Evolutionary conservation across 2,329 filamentous ascomycete genomes (phyloP).

Genomic region (Verticillium isaacii): DNA sequence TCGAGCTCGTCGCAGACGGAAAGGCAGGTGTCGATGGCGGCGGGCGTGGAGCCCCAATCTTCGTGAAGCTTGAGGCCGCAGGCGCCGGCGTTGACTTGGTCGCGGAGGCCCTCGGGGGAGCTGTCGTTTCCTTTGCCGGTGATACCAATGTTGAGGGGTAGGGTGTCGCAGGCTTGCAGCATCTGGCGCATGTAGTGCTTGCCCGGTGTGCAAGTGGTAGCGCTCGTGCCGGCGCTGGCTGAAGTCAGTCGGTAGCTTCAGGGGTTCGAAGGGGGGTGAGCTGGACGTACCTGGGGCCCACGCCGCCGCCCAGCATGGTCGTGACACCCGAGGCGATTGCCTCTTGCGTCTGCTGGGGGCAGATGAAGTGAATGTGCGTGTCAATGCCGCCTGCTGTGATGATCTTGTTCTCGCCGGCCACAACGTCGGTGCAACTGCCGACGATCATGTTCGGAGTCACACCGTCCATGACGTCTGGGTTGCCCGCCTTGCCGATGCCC

Average conservation of each 20-base stretch:
- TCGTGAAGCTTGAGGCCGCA: slow-evolving; percentile 93
- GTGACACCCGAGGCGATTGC: slow-evolving; percentile 82
- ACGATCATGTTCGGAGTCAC: slow-evolving; percentile 75
- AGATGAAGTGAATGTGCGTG: slow-evolving; percentile 91
- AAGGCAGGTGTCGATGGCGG: slow-evolving; percentile 85
- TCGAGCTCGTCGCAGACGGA: slow-evolving; percentile 85
- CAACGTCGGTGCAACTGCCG: slow-evolving; percentile 84
- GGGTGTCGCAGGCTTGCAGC: slow-evolving; percentile 76
- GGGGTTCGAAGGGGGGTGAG: background rate
- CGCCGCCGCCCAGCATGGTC: slow-evolving; percentile 85
- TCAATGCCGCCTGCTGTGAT: slow-evolving; percentile 88
- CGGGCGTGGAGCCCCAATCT: slow-evolving; percentile 90
- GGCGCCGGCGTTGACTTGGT: slow-evolving; percentile 78
- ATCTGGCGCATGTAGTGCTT: slow-evolving; percentile 80
- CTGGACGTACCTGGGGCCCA: slow-evolving; percentile 68
- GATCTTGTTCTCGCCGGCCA: slow-evolving; percentile 87
- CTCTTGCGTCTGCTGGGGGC: slow-evolving; percentile 85
- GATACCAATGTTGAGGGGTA: slow-evolving; percentile 86
- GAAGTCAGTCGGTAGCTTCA: slow-evolving; percentile 11
- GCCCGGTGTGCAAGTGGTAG: slow-evolving; percentile 89
- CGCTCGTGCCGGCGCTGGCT: slow-evolving; percentile 73
- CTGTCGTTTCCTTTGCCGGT: slow-evolving; percentile 93
- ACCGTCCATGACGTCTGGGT: slow-evolving; percentile 94
- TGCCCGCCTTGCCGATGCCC: slow-evolving; percentile 90
- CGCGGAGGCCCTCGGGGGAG: slow-evolving; percentile 62